Percentiles rank a stretch among this genome's conserved stretches.
phyloP scores from a whole-genome alignment of 2,329 filamentous ascomycete species.

The Metarhizium guizhouense region DNA sequence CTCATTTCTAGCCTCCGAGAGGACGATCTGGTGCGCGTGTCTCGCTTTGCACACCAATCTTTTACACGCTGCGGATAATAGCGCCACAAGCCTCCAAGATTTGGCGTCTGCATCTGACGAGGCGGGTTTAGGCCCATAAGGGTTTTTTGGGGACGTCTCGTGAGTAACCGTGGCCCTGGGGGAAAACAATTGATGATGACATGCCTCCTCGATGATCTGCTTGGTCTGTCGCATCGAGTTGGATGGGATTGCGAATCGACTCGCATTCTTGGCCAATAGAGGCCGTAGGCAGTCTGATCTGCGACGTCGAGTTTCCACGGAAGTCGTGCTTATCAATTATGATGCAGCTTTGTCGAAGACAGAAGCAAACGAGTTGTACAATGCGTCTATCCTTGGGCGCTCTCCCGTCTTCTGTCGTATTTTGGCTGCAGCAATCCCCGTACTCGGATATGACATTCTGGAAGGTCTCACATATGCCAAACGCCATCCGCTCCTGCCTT shows the following conservation, averaged over 20 bases:
- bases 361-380: too few relatives aligned
- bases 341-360: neutral
- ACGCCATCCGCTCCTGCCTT: constrained; percentile 1
- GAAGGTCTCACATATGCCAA: neutral
- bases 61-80: constrained; percentile 8
- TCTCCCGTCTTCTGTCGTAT: neutral
- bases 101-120: neutral
- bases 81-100: constrained; percentile 3
- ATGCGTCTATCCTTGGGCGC: neutral
- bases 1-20: constrained; percentile 25
- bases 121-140: neutral
- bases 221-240: neutral
- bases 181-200: neutral
- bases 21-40: constrained; percentile 20
- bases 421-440: neutral
- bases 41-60: constrained; percentile 9
- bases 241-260: neutral
- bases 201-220: neutral
- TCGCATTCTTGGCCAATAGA: neutral
- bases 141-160: neutral
- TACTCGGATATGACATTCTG: neutral
- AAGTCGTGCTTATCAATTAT: neutral
- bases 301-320: neutral
- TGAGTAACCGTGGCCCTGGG: too few relatives aligned
- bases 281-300: neutral